A percentile compares a stretch with the other conserved stretches of the same genome.
These are phyloP conservation scores for Ceratocystis cubensis DNA, from an alignment of 2,329 filamentous ascomycete genomes.

Conservation along the genomic window DNA sequence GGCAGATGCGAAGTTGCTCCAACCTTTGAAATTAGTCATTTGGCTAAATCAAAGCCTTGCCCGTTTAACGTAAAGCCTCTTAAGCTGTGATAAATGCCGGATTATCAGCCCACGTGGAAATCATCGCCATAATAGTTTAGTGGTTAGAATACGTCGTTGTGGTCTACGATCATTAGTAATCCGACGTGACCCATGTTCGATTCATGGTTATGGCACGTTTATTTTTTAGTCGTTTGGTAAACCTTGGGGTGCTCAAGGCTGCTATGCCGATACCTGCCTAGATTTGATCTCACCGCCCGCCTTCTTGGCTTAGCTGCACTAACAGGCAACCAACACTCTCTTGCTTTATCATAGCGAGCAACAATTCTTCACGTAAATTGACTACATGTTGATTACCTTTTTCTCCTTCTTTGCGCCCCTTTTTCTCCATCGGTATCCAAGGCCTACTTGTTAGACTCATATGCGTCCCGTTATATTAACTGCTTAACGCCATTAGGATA, in stretches of 20 bases:
- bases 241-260: too few relatives aligned
- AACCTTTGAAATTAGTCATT: neutral
- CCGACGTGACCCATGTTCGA: constrained; percentile 21
- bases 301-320: too few relatives aligned
- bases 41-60: neutral
- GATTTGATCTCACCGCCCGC: too few relatives aligned
- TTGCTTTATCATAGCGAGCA: too few relatives aligned
- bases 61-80: neutral
- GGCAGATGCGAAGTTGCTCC: neutral
- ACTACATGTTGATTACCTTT: too few relatives aligned
- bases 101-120: neutral
- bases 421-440: too few relatives aligned
- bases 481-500: neutral
- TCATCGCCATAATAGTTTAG: constrained; percentile 20
- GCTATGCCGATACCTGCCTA: too few relatives aligned
- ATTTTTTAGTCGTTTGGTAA: neutral
- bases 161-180: constrained; percentile 2
- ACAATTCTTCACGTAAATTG: too few relatives aligned
- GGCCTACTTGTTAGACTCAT: too few relatives aligned
- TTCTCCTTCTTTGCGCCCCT: too few relatives aligned
- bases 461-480: neutral
- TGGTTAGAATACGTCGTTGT: constrained; percentile 21
- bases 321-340: too few relatives aligned
- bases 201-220: constrained; percentile 21
- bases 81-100: neutral